Conservation (phyloP, 805 yeast genomes). For the Jamesozyma jinghongensis region DNA sequence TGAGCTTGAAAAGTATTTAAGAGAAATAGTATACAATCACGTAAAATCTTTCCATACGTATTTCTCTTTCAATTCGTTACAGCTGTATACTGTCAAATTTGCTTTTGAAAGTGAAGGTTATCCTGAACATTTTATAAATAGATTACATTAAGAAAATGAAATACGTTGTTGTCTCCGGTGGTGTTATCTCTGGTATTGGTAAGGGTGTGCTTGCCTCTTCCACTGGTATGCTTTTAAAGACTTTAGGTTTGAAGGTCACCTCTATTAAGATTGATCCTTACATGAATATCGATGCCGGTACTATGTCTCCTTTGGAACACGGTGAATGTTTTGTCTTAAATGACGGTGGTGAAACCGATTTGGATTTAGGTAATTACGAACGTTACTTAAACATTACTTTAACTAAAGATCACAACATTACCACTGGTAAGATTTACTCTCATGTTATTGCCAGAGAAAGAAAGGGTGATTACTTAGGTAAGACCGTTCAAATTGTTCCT, state of each 20-base stretch:
- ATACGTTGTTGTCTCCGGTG: conserved; percentile 99
- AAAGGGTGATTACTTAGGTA: conserved; percentile 94
- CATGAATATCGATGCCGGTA: conserved; percentile 99
- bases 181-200: conserved; percentile 99
- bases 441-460: conserved; percentile 91
- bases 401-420: conserved; percentile 90
- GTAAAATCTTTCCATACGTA: background rate
- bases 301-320: conserved; percentile 98
- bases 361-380: conserved; percentile 97
- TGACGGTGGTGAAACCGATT: conserved; percentile 98
- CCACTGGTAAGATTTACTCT: conserved; percentile 95
- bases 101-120: background rate
- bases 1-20: conserved; percentile 1
- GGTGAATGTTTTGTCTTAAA: conserved; percentile 97
- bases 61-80: conserved; percentile 1
- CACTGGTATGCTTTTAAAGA: conserved; percentile 89
- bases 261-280: conserved; percentile 98
- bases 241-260: conserved; percentile 89
- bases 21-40: too few relatives aligned
- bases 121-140: background rate
- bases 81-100: conserved; percentile 3
- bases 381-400: conserved; percentile 89
- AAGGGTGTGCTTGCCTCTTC: conserved; percentile 97
- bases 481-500: conserved; percentile 99
- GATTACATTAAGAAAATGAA: conserved; percentile 43